Evolutionary conservation across 345 rosid species (phyloP), one percentile per base, ranked within the genome.

Genomic region (Erysimum cheiranthoides): DNA sequence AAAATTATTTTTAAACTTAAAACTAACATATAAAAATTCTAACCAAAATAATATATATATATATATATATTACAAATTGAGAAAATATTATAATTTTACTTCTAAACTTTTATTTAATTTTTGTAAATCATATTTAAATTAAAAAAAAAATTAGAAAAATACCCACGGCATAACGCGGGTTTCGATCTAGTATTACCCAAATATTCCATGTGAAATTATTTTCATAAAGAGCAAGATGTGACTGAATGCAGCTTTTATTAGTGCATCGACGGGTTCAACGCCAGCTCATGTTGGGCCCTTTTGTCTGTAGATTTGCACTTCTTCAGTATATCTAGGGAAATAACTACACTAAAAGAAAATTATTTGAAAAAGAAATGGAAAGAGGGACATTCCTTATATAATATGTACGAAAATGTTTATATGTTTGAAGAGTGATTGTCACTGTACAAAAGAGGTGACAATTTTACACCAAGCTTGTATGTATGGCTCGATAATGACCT

Each of bases 231-330:
- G 68, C 34, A 59, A 52, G 63, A 68, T 60, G 79, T 68, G 63
- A 75, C 10, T 40, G 68, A 30, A 16, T 58, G 73, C 73, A 38
- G 73, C 61, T 46, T 38, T 66, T 61, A 5, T 45, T 28, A 74
- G 43, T 74, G 67, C 52, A 58, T 36, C 12, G 47, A 66, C 42
- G 61, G 67, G 79, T 68, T 74, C 79, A 75, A 75, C 61, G 63
- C 63, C 79, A 75, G 79, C 70, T 75, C 79, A 75, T 51, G 57
- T 52, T 52, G 63, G 79, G 56, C 62, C 73, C 54, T 50, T 68
- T 39, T 75, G 68, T 75, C 54, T 68, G 56, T 50, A 18, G 47
- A 51, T 63, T 63, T 68, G 52, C 51, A 74, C 34, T 49, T 66
- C 67, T 58, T 59, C 61, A 17, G 10, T 35, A 35, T 12, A 28